Evolutionary conservation across 768 basidiomycete genomes (phyloP).

Genomic region (Galerina sulciceps): DNA sequence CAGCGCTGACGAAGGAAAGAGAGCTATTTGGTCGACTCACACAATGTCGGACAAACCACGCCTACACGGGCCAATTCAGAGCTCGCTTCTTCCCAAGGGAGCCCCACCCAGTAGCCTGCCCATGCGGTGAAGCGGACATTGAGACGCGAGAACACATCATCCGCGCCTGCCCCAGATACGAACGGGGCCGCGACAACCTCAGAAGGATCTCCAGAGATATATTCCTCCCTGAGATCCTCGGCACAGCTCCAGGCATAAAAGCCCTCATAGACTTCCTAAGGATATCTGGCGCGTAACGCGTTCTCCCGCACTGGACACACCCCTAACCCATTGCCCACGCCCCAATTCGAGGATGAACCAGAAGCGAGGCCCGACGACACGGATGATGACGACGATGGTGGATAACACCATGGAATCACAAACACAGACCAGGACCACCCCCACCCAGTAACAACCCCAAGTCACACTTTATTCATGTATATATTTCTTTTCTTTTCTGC

Average conservation of each 20-base stretch:
- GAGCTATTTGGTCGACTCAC: constrained; percentile 23
- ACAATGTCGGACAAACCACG: constrained; percentile 29
- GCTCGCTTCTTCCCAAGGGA: constrained; percentile 18
- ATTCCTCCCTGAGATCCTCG: constrained; percentile 22
- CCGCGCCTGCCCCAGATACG: constrained; percentile 22
- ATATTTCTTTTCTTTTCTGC: no score
- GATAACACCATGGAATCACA: not conserved
- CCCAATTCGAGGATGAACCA: constrained; percentile 6
- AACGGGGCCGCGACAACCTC: constrained; percentile 19
- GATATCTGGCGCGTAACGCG: constrained; percentile 16
- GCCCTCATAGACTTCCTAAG: constrained; percentile 24
- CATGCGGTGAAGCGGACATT: constrained; percentile 22
- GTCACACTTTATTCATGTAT: no score
- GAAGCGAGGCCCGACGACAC: not conserved
- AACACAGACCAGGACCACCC: no score
- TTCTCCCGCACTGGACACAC: constrained; percentile 19
- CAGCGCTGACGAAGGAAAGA: constrained; percentile 3
- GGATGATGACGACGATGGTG: not conserved
- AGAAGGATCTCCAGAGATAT: constrained; percentile 1
- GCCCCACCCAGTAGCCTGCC: constrained; percentile 24
- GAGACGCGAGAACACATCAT: constrained; percentile 30
- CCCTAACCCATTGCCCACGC: not conserved
- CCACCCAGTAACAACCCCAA: no score
- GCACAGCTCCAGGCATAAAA: constrained; percentile 22
- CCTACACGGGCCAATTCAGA: constrained; percentile 22